Evolutionary conservation across 768 basidiomycete species (phyloP), one percentile per base, ranked within the genome.

Genomic region (Lactifluus rugatus): DNA sequence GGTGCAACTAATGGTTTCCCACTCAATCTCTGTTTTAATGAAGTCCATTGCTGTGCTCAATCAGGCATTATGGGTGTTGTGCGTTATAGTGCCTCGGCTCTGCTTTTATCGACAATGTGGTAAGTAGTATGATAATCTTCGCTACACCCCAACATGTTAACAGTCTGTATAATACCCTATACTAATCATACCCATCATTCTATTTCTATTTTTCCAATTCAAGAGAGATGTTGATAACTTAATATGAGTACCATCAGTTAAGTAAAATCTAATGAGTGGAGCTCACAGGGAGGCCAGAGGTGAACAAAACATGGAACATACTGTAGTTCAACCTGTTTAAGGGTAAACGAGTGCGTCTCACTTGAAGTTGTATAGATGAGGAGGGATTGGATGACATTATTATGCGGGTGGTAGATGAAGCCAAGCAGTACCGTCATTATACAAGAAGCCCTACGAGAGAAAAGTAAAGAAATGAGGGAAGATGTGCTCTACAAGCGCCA

Each of bases 401-500:
- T 48, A 48, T 19, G 26, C 41, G 9, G 5, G n/a, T 31, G 19
- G 23, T 60, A 52, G 10, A 13, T 39, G 26, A 14, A 50, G 16
- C 26, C 46, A 19, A 37, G 34, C 34, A 39, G 19, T 42, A 21
- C 39, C 17, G 39, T 41, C 34, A 13, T 2, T 36, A 54, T 54
- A 54, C 42, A 59, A 21, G 21, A 11, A 19, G 10, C 26, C 17
- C n/a, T 2, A 31, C 1, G 19, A 26, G 39, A 28, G 32, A 17
- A 32, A 19, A 42, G 39, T 9, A 32, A 31, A 31, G 3, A 13
- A 44, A 44, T 44, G 11, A 8, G 42, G 46, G 28, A 37, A 45
- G 53, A 32, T 14, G 32, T 41, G 53, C 23, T 61, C 66, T 74
- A 82, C 68, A 85, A 28, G 52, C 82, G 77, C 87, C 87, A 89